A percentile compares a stretch with the other conserved stretches of the same genome.
Conservation (phyloP, 768 basidiomycete species). For the Suillus variegatus region DNA sequence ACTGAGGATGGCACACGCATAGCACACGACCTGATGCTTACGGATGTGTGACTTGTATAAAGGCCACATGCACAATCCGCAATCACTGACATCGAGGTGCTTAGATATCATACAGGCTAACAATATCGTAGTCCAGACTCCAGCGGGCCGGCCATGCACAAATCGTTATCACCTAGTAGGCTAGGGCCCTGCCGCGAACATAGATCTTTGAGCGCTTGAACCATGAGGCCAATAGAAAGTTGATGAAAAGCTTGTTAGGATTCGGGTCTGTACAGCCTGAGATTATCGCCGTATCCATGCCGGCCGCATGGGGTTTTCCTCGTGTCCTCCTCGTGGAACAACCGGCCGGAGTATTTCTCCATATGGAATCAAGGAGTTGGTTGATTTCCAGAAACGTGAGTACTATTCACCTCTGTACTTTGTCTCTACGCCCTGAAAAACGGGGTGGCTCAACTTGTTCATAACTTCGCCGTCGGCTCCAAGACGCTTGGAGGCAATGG, state of each 20-base stretch:
- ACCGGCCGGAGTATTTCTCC: slow-evolving; percentile 76
- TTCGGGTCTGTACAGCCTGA: too few relatives aligned
- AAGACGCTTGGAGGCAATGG: slow-evolving; percentile 55
- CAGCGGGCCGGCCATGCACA: not conserved
- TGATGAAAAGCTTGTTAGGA: too few relatives aligned
- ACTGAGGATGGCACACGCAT: not conserved
- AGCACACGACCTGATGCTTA: not conserved
- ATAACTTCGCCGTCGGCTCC: slow-evolving; percentile 94
- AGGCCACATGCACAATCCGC: not conserved
- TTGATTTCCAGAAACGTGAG: slow-evolving; percentile 87
- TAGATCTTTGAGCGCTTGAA: not conserved
- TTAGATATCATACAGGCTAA: not conserved
- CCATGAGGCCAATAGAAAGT: not conserved
- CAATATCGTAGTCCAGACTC: not conserved
- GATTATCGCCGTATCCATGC: slow-evolving; percentile 33
- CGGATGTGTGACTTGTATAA: not conserved
- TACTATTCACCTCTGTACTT: slow-evolving; percentile 90
- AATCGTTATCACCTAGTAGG: not conserved
- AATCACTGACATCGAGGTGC: not conserved
- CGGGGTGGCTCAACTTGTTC: slow-evolving; percentile 59
- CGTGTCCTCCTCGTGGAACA: slow-evolving; percentile 74
- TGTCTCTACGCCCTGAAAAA: slow-evolving; percentile 85
- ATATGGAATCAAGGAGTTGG: slow-evolving; percentile 98
- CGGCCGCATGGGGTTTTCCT: slow-evolving; percentile 41
- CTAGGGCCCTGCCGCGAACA: not conserved